Conservation (phyloP, 1,139 yeast genomes). For the Entelexis sorbosivorans region DNA sequence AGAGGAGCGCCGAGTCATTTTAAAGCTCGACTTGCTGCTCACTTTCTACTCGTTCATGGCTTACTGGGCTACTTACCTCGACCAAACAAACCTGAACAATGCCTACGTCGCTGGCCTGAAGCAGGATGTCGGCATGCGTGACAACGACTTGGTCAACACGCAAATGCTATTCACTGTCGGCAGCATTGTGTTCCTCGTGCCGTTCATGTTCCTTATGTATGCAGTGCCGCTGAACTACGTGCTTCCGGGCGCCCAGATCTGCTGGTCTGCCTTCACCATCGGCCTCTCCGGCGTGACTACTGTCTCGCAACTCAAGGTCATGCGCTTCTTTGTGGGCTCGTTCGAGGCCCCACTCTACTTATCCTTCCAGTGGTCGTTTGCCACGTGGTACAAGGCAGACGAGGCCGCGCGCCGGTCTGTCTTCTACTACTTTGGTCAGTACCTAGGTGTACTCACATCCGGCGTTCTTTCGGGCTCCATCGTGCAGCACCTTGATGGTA, state of each 20-base stretch:
- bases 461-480: constrained; percentile 50
- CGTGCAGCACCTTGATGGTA: constrained; percentile 38
- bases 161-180: constrained; percentile 51
- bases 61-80: constrained; percentile 62
- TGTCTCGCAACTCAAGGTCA: constrained; percentile 42
- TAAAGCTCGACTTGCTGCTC: constrained; percentile 52
- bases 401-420: constrained; percentile 20
- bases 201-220: constrained; percentile 32
- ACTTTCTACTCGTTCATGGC: constrained; percentile 51
- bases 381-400: constrained; percentile 21
- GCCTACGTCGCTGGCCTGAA: constrained; percentile 55
- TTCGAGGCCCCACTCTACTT: constrained; percentile 34
- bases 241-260: constrained; percentile 46
- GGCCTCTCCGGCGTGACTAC: constrained; percentile 40
- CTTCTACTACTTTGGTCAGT: constrained; percentile 29
- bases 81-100: constrained; percentile 38
- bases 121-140: constrained; percentile 40
- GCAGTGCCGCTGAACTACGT: constrained; percentile 44
- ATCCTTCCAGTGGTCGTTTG: constrained; percentile 26
- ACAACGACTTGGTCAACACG: constrained; percentile 45
- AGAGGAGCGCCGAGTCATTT: constrained; percentile 43
- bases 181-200: constrained; percentile 44
- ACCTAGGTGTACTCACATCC: constrained; percentile 43
- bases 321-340: constrained; percentile 49
- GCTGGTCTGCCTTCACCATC: constrained; percentile 56